Conservation (phyloP, 768 basidiomycete genomes). For the Mycena galopus region DNA sequence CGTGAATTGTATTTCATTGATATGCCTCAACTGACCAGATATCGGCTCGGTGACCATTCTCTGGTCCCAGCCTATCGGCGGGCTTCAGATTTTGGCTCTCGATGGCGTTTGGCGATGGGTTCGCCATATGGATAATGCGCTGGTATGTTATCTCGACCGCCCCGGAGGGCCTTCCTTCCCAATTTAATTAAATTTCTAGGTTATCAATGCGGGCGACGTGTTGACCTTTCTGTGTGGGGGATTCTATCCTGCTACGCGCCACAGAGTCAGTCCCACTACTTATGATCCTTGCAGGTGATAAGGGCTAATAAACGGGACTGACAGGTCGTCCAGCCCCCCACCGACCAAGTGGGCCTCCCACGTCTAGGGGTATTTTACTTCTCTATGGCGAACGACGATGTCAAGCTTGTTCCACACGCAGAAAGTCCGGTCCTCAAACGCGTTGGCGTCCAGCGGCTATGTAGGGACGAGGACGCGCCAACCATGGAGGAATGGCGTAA, state of each 20-base stretch:
- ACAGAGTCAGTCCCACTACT: slow-evolving; percentile 39
- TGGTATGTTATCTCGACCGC: slow-evolving; percentile 43
- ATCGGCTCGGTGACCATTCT: slow-evolving; percentile 60
- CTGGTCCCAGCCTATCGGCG: slow-evolving; percentile 64
- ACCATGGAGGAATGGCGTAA: slow-evolving; percentile 58
- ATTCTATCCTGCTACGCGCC: slow-evolving; percentile 63
- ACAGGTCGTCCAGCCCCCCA: slow-evolving; percentile 63
- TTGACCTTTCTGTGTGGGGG: slow-evolving; percentile 64
- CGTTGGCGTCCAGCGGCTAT: slow-evolving; percentile 50
- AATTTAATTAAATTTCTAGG: slow-evolving; percentile 35
- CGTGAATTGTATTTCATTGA: not conserved
- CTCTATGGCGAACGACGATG: slow-evolving; percentile 57
- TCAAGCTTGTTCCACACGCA: slow-evolving; percentile 53
- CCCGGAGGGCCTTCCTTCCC: not conserved
- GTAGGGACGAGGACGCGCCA: slow-evolving; percentile 53
- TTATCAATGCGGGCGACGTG: slow-evolving; percentile 62
- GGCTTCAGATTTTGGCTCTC: slow-evolving; percentile 57
- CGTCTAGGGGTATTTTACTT: slow-evolving; percentile 67
- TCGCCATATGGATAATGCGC: slow-evolving; percentile 59
- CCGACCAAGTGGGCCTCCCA: slow-evolving; percentile 55
- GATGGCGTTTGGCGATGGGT: slow-evolving; percentile 61
- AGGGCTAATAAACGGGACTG: not conserved
- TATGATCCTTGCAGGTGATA: too few species aligned
- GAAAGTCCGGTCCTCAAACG: slow-evolving; percentile 59
- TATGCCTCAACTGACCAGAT: slow-evolving; percentile 43